A percentile compares a stretch with the other conserved stretches of the same genome.
phyloP scores from a whole-genome alignment of 768 basidiomycete genomes.

The Lentinula aciculospora region DNA sequence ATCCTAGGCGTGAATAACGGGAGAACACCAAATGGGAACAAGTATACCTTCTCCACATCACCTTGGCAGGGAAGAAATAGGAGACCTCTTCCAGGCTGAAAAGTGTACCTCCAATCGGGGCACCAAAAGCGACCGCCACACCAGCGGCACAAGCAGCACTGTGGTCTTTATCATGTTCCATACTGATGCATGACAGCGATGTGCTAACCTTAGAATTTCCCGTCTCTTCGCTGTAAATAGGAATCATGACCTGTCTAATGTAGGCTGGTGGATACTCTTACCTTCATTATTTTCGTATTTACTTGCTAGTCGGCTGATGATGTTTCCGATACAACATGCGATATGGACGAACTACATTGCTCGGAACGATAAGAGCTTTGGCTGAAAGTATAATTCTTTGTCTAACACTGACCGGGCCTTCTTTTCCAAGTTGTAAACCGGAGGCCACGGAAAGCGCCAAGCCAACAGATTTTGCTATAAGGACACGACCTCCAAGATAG shows the following conservation, averaged over 20 bases:
- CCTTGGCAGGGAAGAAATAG: conserved; percentile 96
- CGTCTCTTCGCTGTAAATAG: conserved; percentile 70
- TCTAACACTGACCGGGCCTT: conserved; percentile 2
- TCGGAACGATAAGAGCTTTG: conserved; percentile 25
- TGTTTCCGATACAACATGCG: conserved; percentile 89
- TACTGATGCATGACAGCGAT: background rate
- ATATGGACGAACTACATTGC: conserved; percentile 71
- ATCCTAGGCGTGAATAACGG: conserved; percentile 5
- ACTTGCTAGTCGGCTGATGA: conserved; percentile 73
- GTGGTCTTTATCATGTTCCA: background rate
- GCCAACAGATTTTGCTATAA: conserved; percentile 88
- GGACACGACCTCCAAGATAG: conserved; percentile 84
- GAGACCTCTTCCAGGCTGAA: conserved; percentile 95
- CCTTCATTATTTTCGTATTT: conserved; percentile 98
- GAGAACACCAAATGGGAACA: conserved; percentile 24
- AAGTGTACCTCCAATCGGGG: conserved; percentile 89
- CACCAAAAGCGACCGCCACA: conserved; percentile 95
- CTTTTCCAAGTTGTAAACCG: conserved; percentile 74
- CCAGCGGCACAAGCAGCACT: conserved; percentile 97
- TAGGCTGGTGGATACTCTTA: conserved; percentile 17
- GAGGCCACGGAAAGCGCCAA: conserved; percentile 89
- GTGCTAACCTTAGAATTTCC: conserved; percentile 56
- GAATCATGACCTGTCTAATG: background rate
- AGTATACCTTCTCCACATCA: conserved; percentile 87
- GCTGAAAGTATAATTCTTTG: conserved; percentile 29